Conservation (phyloP, 305 asterid genomes). For the Rubia peregrina region DNA sequence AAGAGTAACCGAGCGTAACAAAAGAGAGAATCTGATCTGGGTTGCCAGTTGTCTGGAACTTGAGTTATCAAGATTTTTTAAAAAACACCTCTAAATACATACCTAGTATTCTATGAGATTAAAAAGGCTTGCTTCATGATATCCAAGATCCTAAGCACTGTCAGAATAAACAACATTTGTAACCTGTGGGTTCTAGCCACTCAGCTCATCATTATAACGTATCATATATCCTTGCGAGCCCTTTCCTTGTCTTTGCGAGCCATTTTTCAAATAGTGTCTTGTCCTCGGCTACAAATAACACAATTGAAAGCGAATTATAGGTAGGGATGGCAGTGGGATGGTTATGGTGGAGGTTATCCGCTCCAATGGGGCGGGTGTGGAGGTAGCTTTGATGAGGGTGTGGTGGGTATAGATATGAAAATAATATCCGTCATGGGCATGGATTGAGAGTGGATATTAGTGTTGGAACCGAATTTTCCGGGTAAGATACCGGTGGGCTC, state of each 20-base stretch:
- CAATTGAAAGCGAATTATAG: conserved; percentile 3
- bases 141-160: neutral
- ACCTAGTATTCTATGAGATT: neutral
- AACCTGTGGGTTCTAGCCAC: conserved; percentile 54
- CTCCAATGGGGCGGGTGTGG: no score
- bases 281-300: conserved; percentile 63
- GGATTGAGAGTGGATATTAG: no score
- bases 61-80: neutral
- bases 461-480: no score
- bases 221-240: conserved; percentile 78
- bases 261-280: conserved; percentile 73
- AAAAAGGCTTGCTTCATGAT: neutral
- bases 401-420: no score
- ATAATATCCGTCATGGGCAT: no score
- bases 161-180: conserved; percentile 50
- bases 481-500: no score
- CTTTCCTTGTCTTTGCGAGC: conserved; percentile 83
- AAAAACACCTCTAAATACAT: neutral
- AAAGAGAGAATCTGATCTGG: neutral
- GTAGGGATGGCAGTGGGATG: no score
- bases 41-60: neutral
- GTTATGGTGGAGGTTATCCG: no score
- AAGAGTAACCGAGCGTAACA: neutral
- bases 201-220: conserved; percentile 58
- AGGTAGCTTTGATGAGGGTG: no score